Base-by-base conservation (phyloP, 345 rosid genomes). In the Theobroma cacao region DNA sequence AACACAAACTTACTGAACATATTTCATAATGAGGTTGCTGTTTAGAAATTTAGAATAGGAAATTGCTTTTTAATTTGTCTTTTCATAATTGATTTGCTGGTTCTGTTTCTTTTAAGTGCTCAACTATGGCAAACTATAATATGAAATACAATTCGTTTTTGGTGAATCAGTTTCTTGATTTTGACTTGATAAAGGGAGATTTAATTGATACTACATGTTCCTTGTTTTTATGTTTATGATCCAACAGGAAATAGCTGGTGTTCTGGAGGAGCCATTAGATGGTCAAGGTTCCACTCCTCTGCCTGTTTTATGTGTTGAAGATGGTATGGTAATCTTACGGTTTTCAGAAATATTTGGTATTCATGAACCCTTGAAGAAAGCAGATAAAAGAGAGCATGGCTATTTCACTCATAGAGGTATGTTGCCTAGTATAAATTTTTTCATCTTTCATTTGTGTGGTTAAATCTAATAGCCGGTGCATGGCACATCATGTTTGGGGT, bases 261-360 rank as follows among this genome's bases (percentile, higher is more conserved):
- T 79, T 45, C 24, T 80, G 53, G 87, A 87, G 80, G 91, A 74
- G 78, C 72, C 76, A 36, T 50, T 77, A 63, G 91, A 90, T 79
- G 85, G 76, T 78, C 84, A 85, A 79, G 86, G 75, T 60, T 80
- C 88, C 67, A 66, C 91, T 18, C 90, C 93, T 24, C 85, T 96
- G 77, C 98, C 99, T 79, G 86, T 94, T 56, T 84, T 94, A 80
- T 96, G 90, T 81, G 80, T 90, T 77, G 97, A 96, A 87, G 93
- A 91, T 87, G 98, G 95, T 47, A 81, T 80, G 85, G 98, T 89
- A 73, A 92, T 94, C 77, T 86, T 94, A 83, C 88, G 90, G 56
- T 94, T 96, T 85, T 96, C 99, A n/a, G 93, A 96, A 89, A 96
- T 96, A 78, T 96, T 96, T 88, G 97, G 94, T 81, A 87, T 91